These are phyloP conservation scores for Bertia moriformis DNA, from an alignment of 2,329 filamentous ascomycete genomes.

Conservation along the genomic window DNA sequence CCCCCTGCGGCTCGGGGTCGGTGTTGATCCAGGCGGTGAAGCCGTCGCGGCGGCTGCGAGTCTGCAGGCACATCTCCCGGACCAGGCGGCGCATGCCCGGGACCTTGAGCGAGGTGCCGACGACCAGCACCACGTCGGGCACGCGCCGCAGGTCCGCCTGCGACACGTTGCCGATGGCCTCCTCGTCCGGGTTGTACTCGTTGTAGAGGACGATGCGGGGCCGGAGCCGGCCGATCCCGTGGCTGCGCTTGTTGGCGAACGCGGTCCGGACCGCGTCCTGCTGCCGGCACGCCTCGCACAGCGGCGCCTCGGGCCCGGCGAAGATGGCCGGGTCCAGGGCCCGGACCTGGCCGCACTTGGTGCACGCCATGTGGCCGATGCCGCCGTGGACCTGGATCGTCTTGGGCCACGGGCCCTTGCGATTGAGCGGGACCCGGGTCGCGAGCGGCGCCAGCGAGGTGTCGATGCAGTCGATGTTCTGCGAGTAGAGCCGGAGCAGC, in stretches of 20 bases:
- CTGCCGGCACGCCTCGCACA: constrained; percentile 66
- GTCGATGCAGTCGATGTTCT: constrained; percentile 94
- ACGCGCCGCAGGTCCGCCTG: constrained; percentile 70
- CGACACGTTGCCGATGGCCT: constrained; percentile 85
- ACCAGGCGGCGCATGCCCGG: constrained; percentile 82
- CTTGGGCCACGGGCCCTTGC: constrained; percentile 80
- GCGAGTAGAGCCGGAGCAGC: constrained; percentile 78
- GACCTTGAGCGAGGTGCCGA: constrained; percentile 89
- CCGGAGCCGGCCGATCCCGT: constrained; percentile 77
- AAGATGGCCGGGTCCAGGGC: constrained; percentile 70
- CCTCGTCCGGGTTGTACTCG: constrained; percentile 89
- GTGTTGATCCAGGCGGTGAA: constrained; percentile 91
- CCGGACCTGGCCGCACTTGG: constrained; percentile 69
- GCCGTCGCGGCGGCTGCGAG: constrained; percentile 69
- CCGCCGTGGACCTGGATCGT: constrained; percentile 91
- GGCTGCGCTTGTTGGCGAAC: constrained; percentile 74
- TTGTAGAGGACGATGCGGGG: constrained; percentile 96
- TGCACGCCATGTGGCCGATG: constrained; percentile 89
- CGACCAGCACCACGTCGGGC: constrained; percentile 85
- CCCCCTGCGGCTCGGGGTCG: constrained; percentile 66
- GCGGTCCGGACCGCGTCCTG: constrained; percentile 21
- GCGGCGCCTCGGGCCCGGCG: constrained; percentile 67
- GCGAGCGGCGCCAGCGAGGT: constrained; percentile 65
- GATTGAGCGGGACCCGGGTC: constrained; percentile 66
- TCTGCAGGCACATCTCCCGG: constrained; percentile 76